Evolutionary conservation across 148 eudicot genomes (phyloP), one percentile per base, ranked within the genome.

Genomic region (Spergularia bocconei): DNA sequence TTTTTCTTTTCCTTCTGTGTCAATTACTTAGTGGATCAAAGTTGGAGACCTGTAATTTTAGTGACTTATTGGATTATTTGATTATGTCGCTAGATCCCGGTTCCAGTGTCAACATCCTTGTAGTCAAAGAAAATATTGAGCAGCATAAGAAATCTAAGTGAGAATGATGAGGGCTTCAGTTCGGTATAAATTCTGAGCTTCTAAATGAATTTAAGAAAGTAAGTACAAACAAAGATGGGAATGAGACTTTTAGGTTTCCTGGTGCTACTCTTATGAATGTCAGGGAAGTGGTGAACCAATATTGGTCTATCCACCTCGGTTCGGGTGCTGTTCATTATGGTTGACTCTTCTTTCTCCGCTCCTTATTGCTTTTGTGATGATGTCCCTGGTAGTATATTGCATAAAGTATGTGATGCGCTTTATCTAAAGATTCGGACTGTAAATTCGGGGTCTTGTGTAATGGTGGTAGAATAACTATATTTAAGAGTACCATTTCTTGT

Each of bases 1-100:
- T 74, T 47, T 50, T 47, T 16, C 13, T 29, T 29, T 29, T 29
- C 36, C 36, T 29, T 29, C 36, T 29, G 36, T 29, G 20, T 60
- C 11, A 12, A 48, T 47, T n/a, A 47, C 48, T 54, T 10, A 65
- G 21, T 74, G 59, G 60, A 65, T 51, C 50, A 23, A 6, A 6
- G 41, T 19, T 29, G 41, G 13, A 70, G 61, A 63, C 11, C 13
- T 74, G 69, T 51, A 56, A 12, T 73, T 74, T 2, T 66, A 16
- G 13, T 63, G 48, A 63, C 52, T 16, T 25, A 52, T 48, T 17
- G 50, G 8, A 15, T 50, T 36, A 33, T 48, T 17, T 68, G 8
- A 15, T 50, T 36, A 33, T 14, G 25, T 47, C 7, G 53, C 17
- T 38, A 33, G 70, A 44, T 50, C 20, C 25, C 55, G 16, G 13